Evolutionary conservation across 1,284 basidiomycete genomes (phyloP).

Genomic region (Erythrobasidium hasegawianum): DNA sequence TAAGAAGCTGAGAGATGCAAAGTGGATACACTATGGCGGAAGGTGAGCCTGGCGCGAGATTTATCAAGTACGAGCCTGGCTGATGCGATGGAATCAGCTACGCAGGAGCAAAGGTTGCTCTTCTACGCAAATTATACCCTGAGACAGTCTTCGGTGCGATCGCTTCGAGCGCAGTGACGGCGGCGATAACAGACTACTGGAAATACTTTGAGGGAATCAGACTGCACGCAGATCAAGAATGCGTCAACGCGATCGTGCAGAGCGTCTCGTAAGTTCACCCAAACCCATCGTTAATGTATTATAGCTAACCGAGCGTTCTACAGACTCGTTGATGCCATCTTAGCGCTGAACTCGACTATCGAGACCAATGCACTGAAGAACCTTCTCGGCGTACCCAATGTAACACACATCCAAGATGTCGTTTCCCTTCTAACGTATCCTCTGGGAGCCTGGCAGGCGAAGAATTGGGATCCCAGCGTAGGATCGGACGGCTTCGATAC

Average conservation of each 20-base stretch:
- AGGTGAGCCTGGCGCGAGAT: slow-evolving; percentile 47
- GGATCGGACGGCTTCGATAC: slow-evolving; percentile 36
- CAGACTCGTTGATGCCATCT: slow-evolving; percentile 40
- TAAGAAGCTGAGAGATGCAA: slow-evolving; percentile 61
- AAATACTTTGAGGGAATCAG: slow-evolving; percentile 43
- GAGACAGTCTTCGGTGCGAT: slow-evolving; percentile 87
- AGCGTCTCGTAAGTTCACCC: slow-evolving; percentile 24
- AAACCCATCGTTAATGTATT: neutral
- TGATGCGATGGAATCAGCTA: neutral
- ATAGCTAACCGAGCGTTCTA: neutral
- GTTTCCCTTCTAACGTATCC: slow-evolving; percentile 42
- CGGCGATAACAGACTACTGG: slow-evolving; percentile 42
- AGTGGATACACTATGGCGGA: slow-evolving; percentile 92
- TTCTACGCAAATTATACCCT: slow-evolving; percentile 83
- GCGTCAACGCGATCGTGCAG: slow-evolving; percentile 37
- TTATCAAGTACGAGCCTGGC: slow-evolving; percentile 34
- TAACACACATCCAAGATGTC: slow-evolving; percentile 41
- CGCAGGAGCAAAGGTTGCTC: slow-evolving; percentile 82
- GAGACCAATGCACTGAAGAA: slow-evolving; percentile 38
- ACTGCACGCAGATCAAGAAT: slow-evolving; percentile 36
- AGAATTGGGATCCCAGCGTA: slow-evolving; percentile 42
- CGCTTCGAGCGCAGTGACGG: slow-evolving; percentile 58
- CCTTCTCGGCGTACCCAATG: slow-evolving; percentile 40
- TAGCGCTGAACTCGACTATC: slow-evolving; percentile 33
- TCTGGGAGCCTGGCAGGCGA: slow-evolving; percentile 42